Evolutionary conservation across 2,329 filamentous ascomycete species (phyloP), one percentile per base, ranked within the genome.

Genomic region (Rhynchosporium graminicola): DNA sequence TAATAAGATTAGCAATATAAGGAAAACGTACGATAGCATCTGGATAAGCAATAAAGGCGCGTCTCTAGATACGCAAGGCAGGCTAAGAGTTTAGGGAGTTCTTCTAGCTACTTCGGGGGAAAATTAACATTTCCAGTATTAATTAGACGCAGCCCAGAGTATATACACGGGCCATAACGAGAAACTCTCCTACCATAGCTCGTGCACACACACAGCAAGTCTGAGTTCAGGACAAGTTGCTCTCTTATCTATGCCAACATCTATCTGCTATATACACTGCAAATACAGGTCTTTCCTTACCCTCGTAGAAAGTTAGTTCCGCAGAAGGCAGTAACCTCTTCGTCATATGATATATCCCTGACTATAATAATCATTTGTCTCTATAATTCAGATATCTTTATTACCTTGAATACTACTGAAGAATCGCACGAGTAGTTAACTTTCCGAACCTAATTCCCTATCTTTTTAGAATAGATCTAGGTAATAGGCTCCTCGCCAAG

Each of bases 381-480:
- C 51, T 33, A 63, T 43, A 29, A 38, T 3, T 48, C 15, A 60
- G 45, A 63, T 63, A 63, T 63, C 57, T 60, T 51, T 31, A 60
- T 60, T 40, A 51, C 38, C 12, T 26, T 29, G 28, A 60, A 63
- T 33, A 57, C 20, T 40, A 29, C 38, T 45, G 12, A 63, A 63
- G 51, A 57, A 29, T 12, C 15, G 57, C 28, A 63, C 12, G 26
- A 63, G 51, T 63, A 4, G 9, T 57, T 60, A 52, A 63, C 57
- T 51, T 63, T 63, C 28, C 57, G 36, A 9, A 63, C 46, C 57
- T 13, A 60, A 40, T 60, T 63, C 12, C 61, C 36, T 26, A 57
- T 60, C 28, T 63, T 52, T 60, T 38, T 36, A 6, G 42, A 10
- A 36, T 63, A 60, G n/a, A 63, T 59, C 43, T 63, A 15, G 48